Evolutionary conservation across 352 stramenopile species (phyloP).

Genomic region (Detonula confervacea): DNA sequence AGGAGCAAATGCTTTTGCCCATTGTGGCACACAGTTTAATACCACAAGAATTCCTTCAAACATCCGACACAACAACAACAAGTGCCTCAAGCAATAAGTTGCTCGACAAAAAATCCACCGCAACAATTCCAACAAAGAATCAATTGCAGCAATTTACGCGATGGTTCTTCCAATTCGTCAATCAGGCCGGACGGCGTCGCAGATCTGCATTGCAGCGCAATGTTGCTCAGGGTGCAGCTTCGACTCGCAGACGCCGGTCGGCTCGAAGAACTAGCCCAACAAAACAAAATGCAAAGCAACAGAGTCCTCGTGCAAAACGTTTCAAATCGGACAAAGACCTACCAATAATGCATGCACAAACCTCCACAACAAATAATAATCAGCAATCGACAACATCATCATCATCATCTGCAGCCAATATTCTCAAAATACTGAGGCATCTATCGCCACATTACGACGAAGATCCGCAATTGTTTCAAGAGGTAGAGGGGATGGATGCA

Average conservation of each 20-base stretch:
- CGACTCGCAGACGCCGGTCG: constrained; percentile 1
- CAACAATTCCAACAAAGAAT: constrained; percentile 31
- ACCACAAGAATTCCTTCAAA: constrained; percentile 55
- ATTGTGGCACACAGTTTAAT: constrained; percentile 47
- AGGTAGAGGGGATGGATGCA: constrained; percentile 25
- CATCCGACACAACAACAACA: no score
- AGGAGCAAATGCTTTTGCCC: constrained; percentile 18
- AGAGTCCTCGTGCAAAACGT: no score
- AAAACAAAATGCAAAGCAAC: no score
- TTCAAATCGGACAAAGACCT: no score
- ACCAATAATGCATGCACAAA: constrained; percentile 23
- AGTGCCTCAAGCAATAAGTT: constrained; percentile 2
- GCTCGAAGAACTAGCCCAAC: no score
- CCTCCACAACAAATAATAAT: no score
- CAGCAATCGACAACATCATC: no score
- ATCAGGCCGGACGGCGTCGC: constrained; percentile 36
- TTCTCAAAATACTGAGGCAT: constrained; percentile 32
- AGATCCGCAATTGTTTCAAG: constrained; percentile 37
- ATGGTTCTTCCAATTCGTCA: constrained; percentile 65
- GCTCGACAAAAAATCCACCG: neutral
- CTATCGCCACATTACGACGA: constrained; percentile 45
- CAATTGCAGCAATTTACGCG: constrained; percentile 29
- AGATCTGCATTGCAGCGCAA: constrained; percentile 34
- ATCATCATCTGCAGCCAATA: constrained; percentile 7
- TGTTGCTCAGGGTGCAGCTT: constrained; percentile 36